Evolutionary conservation across 2,329 filamentous ascomycete genomes (phyloP).

Genomic region (Microsporum audouinii): DNA sequence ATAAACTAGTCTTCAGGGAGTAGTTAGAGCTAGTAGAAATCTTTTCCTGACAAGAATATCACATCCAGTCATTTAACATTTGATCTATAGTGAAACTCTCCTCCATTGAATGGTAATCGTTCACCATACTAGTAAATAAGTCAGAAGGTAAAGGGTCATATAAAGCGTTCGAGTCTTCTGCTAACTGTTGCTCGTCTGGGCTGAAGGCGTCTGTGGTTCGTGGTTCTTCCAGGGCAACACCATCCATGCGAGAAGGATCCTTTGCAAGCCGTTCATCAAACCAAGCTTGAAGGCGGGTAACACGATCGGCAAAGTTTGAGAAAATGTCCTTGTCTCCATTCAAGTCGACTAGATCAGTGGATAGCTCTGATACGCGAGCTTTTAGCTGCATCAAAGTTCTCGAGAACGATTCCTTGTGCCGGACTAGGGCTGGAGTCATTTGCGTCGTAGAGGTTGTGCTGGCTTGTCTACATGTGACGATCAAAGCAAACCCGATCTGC

Average conservation of each 20-base stretch:
- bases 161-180: background rate
- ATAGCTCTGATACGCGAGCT: background rate
- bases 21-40: background rate
- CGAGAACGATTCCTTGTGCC: background rate
- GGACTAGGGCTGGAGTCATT: background rate
- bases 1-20: background rate
- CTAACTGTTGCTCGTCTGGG: background rate
- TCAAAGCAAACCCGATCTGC: slow-evolving; percentile 27
- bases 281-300: background rate
- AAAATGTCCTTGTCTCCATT: slow-evolving; percentile 1
- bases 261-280: background rate
- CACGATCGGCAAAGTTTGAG: background rate
- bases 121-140: background rate
- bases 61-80: slow-evolving; percentile 8
- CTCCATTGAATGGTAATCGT: background rate
- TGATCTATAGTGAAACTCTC: slow-evolving; percentile 5
- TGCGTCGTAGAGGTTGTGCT: background rate
- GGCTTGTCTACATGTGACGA: slow-evolving; percentile 14
- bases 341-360: background rate
- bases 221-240: background rate
- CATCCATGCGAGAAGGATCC: background rate
- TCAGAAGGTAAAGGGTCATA: background rate
- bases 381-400: background rate
- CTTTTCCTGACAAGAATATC: background rate
- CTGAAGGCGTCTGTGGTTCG: background rate